Evolutionary conservation across 805 yeast species (phyloP).

Genomic region (Pichia kluyveri): DNA sequence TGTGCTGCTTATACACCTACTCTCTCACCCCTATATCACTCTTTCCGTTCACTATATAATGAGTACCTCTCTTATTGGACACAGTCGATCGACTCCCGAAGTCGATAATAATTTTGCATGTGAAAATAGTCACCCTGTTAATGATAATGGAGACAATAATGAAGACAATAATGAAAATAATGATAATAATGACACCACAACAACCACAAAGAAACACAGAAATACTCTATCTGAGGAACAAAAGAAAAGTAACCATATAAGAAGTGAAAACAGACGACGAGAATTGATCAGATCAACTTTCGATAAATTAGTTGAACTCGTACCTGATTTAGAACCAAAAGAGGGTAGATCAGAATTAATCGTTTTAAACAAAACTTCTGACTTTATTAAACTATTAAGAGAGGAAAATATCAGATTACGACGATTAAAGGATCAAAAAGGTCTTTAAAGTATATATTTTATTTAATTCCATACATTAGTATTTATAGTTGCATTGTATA

Average conservation of each 20-base stretch:
- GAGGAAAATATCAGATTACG: slow-evolving; percentile 31
- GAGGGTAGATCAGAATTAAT: slow-evolving; percentile 78
- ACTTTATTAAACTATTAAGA: slow-evolving; percentile 43
- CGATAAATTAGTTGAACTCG: slow-evolving; percentile 61
- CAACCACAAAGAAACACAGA: background rate
- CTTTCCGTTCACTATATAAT: too few relatives aligned
- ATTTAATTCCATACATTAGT: slow-evolving; percentile 4
- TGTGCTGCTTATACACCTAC: too few relatives aligned
- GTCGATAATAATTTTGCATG: too few relatives aligned
- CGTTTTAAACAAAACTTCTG: slow-evolving; percentile 50
- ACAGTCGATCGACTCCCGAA: too few relatives aligned
- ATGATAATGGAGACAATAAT: background rate
- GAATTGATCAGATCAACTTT: slow-evolving; percentile 79
- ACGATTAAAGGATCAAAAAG: background rate
- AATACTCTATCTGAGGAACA: slow-evolving; percentile 14
- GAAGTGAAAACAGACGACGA: slow-evolving; percentile 75
- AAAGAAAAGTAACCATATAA: slow-evolving; percentile 27
- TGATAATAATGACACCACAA: too few relatives aligned
- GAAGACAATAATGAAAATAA: too few relatives aligned
- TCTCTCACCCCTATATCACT: too few relatives aligned
- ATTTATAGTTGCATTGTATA: slow-evolving; percentile 2
- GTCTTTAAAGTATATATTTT: background rate
- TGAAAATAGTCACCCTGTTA: too few relatives aligned
- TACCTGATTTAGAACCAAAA: slow-evolving; percentile 59
- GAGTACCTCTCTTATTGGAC: too few relatives aligned